Evolutionary conservation across 169 alveolate genomes (phyloP), one percentile per base, ranked within the genome.

Genomic region (Besnoitia besnoiti): DNA sequence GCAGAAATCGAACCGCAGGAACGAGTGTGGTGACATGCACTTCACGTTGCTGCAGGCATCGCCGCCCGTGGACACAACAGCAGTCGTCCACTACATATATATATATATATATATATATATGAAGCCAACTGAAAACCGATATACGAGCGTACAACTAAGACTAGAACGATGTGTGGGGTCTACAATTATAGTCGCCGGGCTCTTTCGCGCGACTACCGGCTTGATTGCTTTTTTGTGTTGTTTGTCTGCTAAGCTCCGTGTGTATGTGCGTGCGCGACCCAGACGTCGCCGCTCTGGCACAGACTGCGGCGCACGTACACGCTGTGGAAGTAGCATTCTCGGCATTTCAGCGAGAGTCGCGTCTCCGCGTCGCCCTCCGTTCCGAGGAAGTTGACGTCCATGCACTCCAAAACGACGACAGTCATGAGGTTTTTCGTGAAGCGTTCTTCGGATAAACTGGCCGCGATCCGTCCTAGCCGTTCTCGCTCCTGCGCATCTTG

Each of bases 291-390:
- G n/a, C n/a, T n/a, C n/a, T n/a, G n/a, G n/a, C n/a, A n/a, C n/a
- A n/a, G n/a, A n/a, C n/a, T n/a, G n/a, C n/a, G n/a, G 80, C 37
- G 24, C 21, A 27, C 87, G 35, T 46, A 77, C 87, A 77, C 59
- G 59, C 39, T 40, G 30, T 77, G 87, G 59, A 77, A 4, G 59
- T 77, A 77, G 87, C 50, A 39, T 39, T 77, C 59, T 77, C 59
- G 37, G 59, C 87, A 77, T 24, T 35, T 0, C 42, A 77, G 87
- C 24, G 50, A 24, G 14, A 77, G 87, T 0, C 44, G 40, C 21
- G 8, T 59, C 24, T 33, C 24, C 67, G 33, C 40, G 10, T 77
- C 87, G 24, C 21, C 87, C 16, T 77, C 37, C 2, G 50, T 12
- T 21, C 33, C n/a, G 3, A 51, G 87, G 30, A 77, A 27, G 1